A percentile compares a stretch with the other conserved stretches of the same genome.
Conservation (phyloP, 2,329 filamentous ascomycete species). For the Phialophora macrospora region DNA sequence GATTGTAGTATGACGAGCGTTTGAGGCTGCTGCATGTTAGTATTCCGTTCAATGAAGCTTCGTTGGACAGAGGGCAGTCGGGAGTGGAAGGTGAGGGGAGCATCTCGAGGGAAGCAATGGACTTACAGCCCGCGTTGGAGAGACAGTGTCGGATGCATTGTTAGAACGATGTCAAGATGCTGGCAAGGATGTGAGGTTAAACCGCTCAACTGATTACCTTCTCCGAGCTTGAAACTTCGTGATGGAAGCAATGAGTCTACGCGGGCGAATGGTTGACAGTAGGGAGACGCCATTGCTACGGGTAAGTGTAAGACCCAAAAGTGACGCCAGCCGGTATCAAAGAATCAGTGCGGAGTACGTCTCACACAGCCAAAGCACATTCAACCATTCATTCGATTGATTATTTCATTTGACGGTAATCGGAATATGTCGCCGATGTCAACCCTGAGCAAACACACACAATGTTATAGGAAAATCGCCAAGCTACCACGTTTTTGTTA, state of each 20-base stretch:
- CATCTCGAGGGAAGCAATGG: no score
- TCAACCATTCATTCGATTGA: neutral
- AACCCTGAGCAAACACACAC: neutral
- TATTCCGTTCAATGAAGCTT: neutral
- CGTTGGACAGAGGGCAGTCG: neutral
- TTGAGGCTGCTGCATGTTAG: constrained; percentile 47
- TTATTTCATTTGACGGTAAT: neutral
- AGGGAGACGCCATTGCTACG: neutral
- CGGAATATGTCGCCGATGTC: neutral
- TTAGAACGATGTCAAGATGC: neutral
- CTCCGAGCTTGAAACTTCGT: neutral
- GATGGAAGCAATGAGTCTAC: neutral
- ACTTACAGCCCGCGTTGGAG: constrained; percentile 11
- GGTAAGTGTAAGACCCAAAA: neutral
- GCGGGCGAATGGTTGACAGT: neutral
- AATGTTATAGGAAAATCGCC: neutral
- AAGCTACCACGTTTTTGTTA: neutral
- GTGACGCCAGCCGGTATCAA: neutral
- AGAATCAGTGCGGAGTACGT: neutral
- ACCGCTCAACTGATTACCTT: neutral
- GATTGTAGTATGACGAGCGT: constrained; percentile 87
- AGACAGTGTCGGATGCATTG: neutral
- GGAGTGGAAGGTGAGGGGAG: neutral
- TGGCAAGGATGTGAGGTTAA: neutral
- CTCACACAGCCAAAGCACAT: no score